Base-by-base conservation (phyloP, 2,329 filamentous ascomycete genomes). In the Tolypocladium ophioglossoides region DNA sequence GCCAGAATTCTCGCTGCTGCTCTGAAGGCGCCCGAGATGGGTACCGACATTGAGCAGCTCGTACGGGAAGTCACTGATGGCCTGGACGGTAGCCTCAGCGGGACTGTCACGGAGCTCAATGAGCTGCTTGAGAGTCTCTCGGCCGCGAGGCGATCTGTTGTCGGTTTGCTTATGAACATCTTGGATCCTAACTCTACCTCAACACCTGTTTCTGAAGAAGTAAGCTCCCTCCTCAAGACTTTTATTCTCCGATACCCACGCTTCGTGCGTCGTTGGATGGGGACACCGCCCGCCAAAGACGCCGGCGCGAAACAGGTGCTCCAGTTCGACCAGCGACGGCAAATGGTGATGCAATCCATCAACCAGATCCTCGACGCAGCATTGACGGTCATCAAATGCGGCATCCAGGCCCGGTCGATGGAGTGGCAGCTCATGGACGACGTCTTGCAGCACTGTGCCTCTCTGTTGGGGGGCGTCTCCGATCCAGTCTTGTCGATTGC, bases 261-360 rank as follows among this genome's bases (percentile, higher is more conserved):
- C 2, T 83, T 86, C 61, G 73, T 78, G 49, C 69, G 80, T 8
- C 75, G 83, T 48, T 86, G 83, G 80, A 69, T 86, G 2, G 83
- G 83, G 14, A 80, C 79, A 53, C 69, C 76, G 1, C 80, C 82
- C 0, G 70, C 70, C 5, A 73, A 74, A 14, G 74, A 76, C 37
- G 74, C 77, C 22, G 68, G 72, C 14, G 73, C 80, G 9, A 86
- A 85, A 59, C 78, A 82, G 11, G 70, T 78, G 38, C 63, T 85
- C 34, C 78, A 83, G 39, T 83, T 83, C 62, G 82, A 85, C 57
- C 80, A 85, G 58, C 74, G 82, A 39, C 76, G 79, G 38, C 76
- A 79, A 54, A 62, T 77, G 1, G 63, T 84, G 34, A 68, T 74
- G 34, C 77, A 78, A 58, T 75, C 76, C 2, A 73, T 81, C n/a